Base-by-base conservation (phyloP, 768 basidiomycete species). In the Mycena vulgaris region DNA sequence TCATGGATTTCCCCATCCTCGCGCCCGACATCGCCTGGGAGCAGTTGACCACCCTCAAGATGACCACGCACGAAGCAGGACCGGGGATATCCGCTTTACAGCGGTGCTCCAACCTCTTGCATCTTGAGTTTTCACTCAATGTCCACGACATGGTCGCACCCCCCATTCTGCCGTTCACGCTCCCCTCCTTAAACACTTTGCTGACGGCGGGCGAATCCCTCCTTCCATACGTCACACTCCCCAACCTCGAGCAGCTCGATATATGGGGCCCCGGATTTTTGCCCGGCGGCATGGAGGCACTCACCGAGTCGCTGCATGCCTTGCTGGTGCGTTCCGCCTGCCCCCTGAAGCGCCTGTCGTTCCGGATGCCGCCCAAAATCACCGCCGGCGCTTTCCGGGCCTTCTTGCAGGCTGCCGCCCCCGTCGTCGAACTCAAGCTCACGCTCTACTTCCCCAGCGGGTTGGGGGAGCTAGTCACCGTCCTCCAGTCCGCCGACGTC, bases 241-340 rank as follows among this genome's bases (percentile, higher is more conserved):
- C 66, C 5, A 28, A 17, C 25, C 65, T 66, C 21, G 37, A 4
- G 19, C 48, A 37, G 10, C 57, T 67, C 19, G 37, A 33, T n/a
- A 31, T 67, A 48, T 48, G 25, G 59, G 58, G 66, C 13, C 49
- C 40, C 13, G 57, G 58, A n/a, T 60, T 59, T n/a, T 33, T 21
- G 7, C n/a, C n/a, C n/a, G 21, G 35, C 17, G 23, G 33, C 0
- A 60, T 60, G 13, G 28, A 45, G 3, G 21, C 4, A 9, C 17
- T 67, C 33, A 28, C 39, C 51, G 10, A 13, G 0, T 30, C 28
- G 6, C 10, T 68, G 23, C 66, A 11, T 10, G 59, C 39, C 19
- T n/a, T 62, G 4, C 2, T 61, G 23, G 21, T 0, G 17, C 59
- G 66, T 28, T 68, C 51, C 25, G 30, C 19, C 23, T 62, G 66